Evolutionary conservation across 805 yeast species (phyloP).

Genomic region (Nakazawaea ishiwadae): DNA sequence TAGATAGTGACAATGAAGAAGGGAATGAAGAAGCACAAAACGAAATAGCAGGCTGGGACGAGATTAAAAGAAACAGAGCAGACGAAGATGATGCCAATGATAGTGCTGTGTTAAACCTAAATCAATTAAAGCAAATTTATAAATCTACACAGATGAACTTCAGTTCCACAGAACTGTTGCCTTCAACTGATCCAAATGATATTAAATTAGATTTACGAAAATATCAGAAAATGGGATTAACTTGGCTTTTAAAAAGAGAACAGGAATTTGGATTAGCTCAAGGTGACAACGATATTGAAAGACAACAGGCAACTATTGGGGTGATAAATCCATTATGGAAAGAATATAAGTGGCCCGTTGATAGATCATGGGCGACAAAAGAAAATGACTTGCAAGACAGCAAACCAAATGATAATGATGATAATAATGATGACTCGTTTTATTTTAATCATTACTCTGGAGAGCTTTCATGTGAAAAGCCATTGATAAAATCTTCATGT

Average conservation of each 20-base stretch:
- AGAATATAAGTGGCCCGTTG: conserved; percentile 68
- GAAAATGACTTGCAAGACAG: too few species aligned
- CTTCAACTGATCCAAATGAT: conserved; percentile 57
- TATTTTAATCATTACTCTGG: conserved; percentile 81
- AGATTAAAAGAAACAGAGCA: background rate
- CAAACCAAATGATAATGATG: conserved; percentile 2
- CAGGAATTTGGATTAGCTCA: conserved; percentile 48
- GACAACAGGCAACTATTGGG: conserved; percentile 38
- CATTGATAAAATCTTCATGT: conserved; percentile 53
- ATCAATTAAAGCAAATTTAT: conserved; percentile 75
- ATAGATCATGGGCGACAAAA: conserved; percentile 29
- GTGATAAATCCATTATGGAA: conserved; percentile 85
- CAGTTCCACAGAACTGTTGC: conserved; percentile 51
- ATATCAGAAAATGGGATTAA: conserved; percentile 80
- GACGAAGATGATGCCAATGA: conserved; percentile 15
- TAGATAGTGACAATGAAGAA: conserved; percentile 14
- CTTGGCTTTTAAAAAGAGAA: conserved; percentile 88
- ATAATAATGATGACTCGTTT: conserved; percentile 31
- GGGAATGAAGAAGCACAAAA: conserved; percentile 8
- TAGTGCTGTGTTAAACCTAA: conserved; percentile 49
- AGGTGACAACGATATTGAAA: conserved; percentile 20
- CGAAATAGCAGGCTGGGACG: conserved; percentile 8
- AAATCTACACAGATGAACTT: conserved; percentile 48
- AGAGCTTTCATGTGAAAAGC: conserved; percentile 64
- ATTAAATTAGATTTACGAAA: conserved; percentile 60